These are phyloP conservation scores for Buxus sempervirens DNA, from an alignment of 164 flowering plant species.

Conservation along the genomic window DNA sequence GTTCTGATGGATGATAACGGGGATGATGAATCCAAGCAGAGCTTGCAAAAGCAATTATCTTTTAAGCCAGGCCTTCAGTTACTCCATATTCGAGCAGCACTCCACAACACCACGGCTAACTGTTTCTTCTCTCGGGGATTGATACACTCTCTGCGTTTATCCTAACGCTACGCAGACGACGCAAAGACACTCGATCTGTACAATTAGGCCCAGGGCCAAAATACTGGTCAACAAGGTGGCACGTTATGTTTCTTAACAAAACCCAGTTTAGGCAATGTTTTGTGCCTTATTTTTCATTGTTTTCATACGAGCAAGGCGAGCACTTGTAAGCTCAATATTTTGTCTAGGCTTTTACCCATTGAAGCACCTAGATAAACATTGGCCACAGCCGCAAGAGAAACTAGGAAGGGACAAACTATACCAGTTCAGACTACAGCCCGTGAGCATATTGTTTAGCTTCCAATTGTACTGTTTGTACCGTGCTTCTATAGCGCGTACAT, in stretches of 20 bases:
- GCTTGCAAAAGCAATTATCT: conserved; percentile 66
- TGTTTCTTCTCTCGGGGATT: conserved; percentile 54
- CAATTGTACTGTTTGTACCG: too few species aligned
- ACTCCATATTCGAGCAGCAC: conserved; percentile 87
- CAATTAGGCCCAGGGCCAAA: conserved; percentile 34
- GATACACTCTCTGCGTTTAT: conserved; percentile 85
- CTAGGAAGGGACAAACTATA: too few species aligned
- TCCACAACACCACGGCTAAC: conserved; percentile 75
- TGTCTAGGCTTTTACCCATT: conserved; percentile 5
- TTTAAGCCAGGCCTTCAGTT: conserved; percentile 85
- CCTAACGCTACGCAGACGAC: too few species aligned
- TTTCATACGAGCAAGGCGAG: background rate
- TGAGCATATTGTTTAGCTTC: too few species aligned
- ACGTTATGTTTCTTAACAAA: background rate
- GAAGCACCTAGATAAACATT: conserved; percentile 13
- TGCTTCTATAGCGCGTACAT: too few species aligned
- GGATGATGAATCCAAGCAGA: conserved; percentile 78
- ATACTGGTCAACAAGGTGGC: conserved; percentile 21
- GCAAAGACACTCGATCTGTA: conserved; percentile 56
- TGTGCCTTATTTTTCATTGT: conserved; percentile 11
- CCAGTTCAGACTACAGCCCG: too few species aligned
- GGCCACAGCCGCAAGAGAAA: conserved; percentile 8
- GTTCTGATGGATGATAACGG: conserved; percentile 94
- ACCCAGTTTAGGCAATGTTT: conserved; percentile 12
- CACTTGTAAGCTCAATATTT: conserved; percentile 5